Base-by-base conservation (phyloP, 2,329 filamentous ascomycete genomes). In the Pyrenophora teres region DNA sequence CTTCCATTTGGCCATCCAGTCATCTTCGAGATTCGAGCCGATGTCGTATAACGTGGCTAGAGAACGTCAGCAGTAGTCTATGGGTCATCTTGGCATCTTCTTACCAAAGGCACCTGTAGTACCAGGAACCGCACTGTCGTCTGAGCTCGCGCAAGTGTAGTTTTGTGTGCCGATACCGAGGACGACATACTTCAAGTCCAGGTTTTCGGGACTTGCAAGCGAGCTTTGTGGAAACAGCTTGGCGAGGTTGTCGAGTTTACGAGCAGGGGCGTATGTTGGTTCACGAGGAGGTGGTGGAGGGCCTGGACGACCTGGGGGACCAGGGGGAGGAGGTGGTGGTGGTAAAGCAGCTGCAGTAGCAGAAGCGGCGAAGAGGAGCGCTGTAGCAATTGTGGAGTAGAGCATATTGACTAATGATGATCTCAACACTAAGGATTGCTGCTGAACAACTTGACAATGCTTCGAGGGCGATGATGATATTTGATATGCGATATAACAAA, bases 91-190 rank as follows among this genome's bases (percentile, higher is more conserved):
- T 4, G 23, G 23, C 3, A 7, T 9, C 23, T 25, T 46, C 66
- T 50, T 66, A 73, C 71, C 71, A 30, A 59, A 16, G 32, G 71
- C 71, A 18, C 71, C 71, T 40, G 68, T 70, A 10, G 69, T 69
- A 13, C 60, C 68, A 33, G 70, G 68, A 42, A 41, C 62, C 27
- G 52, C 61, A 19, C 64, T 63, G 18, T 57, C 57, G 31, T 71
- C 64, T 18, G 53, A 51, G 10, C 47, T 54, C 2, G 59, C 41
- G 59, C 80, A 82, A 23, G 77, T 78, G 62, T 81, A 82, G 71
- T 81, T 82, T 57, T 82, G 79, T n/a, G 77, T 80, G 23, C 80
- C 80, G 23, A 79, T 70, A 32, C 80, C 80, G 25, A 81, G 63
- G 16, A 75, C 70, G 37, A 81, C 69, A 54, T 76, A 77, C 61